Evolutionary conservation across 768 basidiomycete genomes (phyloP), one percentile per base, ranked within the genome.

Genomic region (Russula sp.): DNA sequence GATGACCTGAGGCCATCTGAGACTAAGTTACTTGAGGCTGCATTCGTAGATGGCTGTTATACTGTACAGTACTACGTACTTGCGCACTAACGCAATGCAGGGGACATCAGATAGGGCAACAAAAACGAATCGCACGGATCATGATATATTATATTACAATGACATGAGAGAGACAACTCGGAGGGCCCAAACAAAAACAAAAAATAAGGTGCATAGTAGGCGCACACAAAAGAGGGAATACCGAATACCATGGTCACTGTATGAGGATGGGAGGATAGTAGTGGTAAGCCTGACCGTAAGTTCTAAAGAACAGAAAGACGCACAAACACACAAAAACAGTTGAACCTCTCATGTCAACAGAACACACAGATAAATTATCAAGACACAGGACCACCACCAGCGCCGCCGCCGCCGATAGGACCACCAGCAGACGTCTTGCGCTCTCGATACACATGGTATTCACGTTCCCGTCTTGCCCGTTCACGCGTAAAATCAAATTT

Each of bases 401-500:
- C 20, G 13, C 18, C 36, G 3, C 24, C 26, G 3, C 18, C 16
- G 8, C 26, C 48, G 2, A 7, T 16, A 5, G 42, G 2, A 28
- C 44, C 61, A 36, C 61, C 53, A n/a, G 0, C 34, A 48, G 61
- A 62, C n/a, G 53, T 1, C 40, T 38, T 42, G 8, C 56, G 30
- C 38, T 57, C 49, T 9, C 56, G 55, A 1, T 51, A 51, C 1
- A 44, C 28, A n/a, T 52, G 6, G 40, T 63, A 63, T 18, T 57
- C 62, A 3, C 49, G 56, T 10, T 63, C 49, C 9, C 62, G 48
- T 28, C 49, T 50, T 14, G 5, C 16, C 10, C 62, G 55, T 6
- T 63, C 62, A 2, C 49, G 49, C 62, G 49, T 20, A 52, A 42
- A 63, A 26, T 63, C 62, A 18, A 51, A 57, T 10, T 57, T 44